Percentiles rank a stretch among this genome's conserved stretches.
Evolutionary conservation across 2,329 filamentous ascomycete species (phyloP).

Genomic region (Claviceps paspali): DNA sequence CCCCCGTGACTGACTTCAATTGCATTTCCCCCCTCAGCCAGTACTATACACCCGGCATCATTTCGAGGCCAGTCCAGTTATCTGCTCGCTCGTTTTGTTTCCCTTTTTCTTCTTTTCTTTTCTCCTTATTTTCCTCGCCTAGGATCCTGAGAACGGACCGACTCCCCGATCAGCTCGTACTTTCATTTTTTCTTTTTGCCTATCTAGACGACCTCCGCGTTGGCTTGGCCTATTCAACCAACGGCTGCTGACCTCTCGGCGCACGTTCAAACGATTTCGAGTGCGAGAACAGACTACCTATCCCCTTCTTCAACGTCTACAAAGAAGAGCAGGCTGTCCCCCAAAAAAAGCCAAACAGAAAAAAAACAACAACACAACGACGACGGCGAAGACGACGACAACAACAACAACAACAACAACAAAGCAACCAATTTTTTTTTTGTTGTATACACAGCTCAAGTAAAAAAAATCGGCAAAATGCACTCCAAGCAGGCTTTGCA

Average conservation of each 20-base stretch:
- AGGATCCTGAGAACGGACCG: neutral
- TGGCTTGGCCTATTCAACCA: neutral
- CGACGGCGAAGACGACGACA: too few species aligned
- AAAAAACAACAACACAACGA: too few species aligned
- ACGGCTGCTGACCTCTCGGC: neutral
- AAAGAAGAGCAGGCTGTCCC: neutral
- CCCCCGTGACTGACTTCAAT: constrained; percentile 2
- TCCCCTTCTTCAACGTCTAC: neutral
- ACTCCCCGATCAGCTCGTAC: neutral
- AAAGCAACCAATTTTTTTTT: too few species aligned
- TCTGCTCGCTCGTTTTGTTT: neutral
- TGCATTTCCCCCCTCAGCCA: neutral
- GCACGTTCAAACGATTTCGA: neutral
- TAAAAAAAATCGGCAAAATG: constrained; percentile 20
- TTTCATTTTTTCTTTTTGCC: neutral
- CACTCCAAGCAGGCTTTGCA: constrained; percentile 28
- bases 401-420: too few species aligned
- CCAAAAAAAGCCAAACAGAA: neutral
- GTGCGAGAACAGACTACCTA: neutral
- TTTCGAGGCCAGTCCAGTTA: neutral
- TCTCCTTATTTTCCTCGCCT: neutral
- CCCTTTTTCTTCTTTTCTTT: neutral
- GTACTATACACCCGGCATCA: neutral
- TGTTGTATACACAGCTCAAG: neutral
- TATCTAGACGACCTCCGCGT: neutral